Evolutionary conservation across 345 rosid species (phyloP).

Genomic region (Citrus mangshanensis): DNA sequence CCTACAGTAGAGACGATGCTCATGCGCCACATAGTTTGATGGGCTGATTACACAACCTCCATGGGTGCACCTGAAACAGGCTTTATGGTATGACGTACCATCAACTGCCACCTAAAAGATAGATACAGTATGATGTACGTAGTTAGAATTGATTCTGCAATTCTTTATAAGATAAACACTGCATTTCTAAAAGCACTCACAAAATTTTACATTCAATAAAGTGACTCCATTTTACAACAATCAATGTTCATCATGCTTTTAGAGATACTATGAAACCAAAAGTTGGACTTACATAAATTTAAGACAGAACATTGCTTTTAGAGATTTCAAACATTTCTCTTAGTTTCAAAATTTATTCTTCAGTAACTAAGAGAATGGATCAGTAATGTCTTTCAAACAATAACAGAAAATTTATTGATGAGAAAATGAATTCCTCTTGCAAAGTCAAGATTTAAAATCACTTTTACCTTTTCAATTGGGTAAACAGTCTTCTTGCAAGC

Average conservation of each 20-base stretch:
- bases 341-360: background rate
- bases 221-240: background rate
- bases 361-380: background rate
- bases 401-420: background rate
- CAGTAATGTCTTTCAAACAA: background rate
- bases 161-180: background rate
- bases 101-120: slow-evolving; percentile 64
- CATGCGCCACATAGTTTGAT: slow-evolving; percentile 61
- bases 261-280: background rate
- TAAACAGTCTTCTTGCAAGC: slow-evolving; percentile 77
- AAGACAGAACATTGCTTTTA: background rate
- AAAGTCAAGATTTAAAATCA: background rate
- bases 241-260: background rate
- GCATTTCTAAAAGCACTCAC: background rate
- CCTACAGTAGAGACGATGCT: slow-evolving; percentile 61
- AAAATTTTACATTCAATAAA: background rate
- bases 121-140: background rate
- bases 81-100: slow-evolving; percentile 57
- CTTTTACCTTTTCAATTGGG: slow-evolving; percentile 62
- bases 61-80: slow-evolving; percentile 70
- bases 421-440: background rate
- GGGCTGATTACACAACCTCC: slow-evolving; percentile 76
- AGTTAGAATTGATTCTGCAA: background rate
- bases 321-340: background rate
- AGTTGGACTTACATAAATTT: background rate